A percentile compares a stretch with the other conserved stretches of the same genome.
phyloP scores from a whole-genome alignment of 768 basidiomycete species.

The Tubosaeta sp. region DNA sequence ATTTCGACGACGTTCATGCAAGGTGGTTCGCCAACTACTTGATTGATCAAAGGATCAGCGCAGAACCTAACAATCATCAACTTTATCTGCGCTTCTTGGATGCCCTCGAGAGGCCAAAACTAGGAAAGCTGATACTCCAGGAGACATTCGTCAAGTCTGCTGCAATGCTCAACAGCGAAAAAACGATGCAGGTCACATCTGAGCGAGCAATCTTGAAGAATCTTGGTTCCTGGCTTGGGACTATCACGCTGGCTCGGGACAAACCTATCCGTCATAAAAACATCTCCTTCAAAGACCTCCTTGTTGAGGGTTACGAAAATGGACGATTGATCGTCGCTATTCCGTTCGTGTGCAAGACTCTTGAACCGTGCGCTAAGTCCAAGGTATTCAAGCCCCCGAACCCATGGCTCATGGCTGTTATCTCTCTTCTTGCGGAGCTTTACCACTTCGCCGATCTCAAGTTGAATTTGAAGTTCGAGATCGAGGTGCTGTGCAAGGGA shows the following conservation, averaged over 20 bases:
- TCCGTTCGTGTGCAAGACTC: slow-evolving; percentile 95
- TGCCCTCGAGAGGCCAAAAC: slow-evolving; percentile 59
- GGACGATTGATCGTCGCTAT: slow-evolving; percentile 91
- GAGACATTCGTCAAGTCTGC: slow-evolving; percentile 91
- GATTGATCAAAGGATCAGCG: slow-evolving; percentile 91
- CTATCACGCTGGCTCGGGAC: slow-evolving; percentile 88
- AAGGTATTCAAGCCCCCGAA: slow-evolving; percentile 94
- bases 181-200: slow-evolving; percentile 77
- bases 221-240: slow-evolving; percentile 91
- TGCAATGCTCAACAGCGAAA: slow-evolving; percentile 83
- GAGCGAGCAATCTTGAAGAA: slow-evolving; percentile 91
- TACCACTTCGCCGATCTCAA: slow-evolving; percentile 97
- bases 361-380: slow-evolving; percentile 87
- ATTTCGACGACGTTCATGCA: slow-evolving; percentile 80
- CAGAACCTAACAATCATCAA: slow-evolving; percentile 95
- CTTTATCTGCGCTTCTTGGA: slow-evolving; percentile 95
- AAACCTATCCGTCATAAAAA: slow-evolving; percentile 91
- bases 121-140: slow-evolving; percentile 81
- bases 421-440: slow-evolving; percentile 89
- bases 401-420: slow-evolving; percentile 96
- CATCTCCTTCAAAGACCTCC: slow-evolving; percentile 94
- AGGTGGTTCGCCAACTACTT: slow-evolving; percentile 98
- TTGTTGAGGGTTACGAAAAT: slow-evolving; percentile 92
- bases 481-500: slow-evolving; percentile 92
- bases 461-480: slow-evolving; percentile 96